Percentiles rank a stretch among this genome's conserved stretches.
Conservation (phyloP, 352 stramenopile species). For the Phytophthora rubi region DNA sequence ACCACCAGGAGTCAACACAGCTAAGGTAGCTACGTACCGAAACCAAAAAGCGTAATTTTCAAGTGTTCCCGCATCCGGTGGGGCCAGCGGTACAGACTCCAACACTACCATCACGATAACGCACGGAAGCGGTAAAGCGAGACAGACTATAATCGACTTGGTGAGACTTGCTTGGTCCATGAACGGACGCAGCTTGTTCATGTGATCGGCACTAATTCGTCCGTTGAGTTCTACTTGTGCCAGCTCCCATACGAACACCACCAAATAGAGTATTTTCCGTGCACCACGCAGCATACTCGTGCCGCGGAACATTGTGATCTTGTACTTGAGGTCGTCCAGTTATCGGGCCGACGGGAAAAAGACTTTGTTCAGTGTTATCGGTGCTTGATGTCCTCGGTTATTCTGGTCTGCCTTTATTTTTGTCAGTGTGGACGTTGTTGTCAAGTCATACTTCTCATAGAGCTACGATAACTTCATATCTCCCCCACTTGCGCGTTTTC, state of each 20-base stretch:
- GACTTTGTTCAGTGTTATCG: neutral
- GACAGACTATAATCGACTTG: neutral
- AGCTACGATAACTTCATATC: too few species aligned
- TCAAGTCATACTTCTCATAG: neutral
- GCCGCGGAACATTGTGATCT: neutral
- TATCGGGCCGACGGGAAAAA: too few species aligned
- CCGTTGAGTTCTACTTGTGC: slow-evolving; percentile 20
- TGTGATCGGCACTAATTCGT: neutral
- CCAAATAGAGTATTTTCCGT: neutral
- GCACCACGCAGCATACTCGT: neutral
- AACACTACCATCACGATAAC: neutral
- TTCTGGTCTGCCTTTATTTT: neutral
- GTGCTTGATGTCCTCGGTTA: neutral
- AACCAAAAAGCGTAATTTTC: neutral
- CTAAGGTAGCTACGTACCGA: neutral
- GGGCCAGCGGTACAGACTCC: slow-evolving; percentile 3
- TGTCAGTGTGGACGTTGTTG: neutral
- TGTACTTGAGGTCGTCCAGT: neutral
- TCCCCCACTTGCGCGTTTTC: too few species aligned
- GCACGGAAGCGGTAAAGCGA: slow-evolving; percentile 8
- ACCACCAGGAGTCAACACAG: neutral
- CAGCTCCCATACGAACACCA: slow-evolving; percentile 8
- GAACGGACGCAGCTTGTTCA: slow-evolving; percentile 4
- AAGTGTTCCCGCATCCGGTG: neutral
- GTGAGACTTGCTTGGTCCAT: slow-evolving; percentile 1